These are phyloP conservation scores for Leccinum laetum DNA, from an alignment of 1,284 basidiomycete species.

Conservation along the genomic window DNA sequence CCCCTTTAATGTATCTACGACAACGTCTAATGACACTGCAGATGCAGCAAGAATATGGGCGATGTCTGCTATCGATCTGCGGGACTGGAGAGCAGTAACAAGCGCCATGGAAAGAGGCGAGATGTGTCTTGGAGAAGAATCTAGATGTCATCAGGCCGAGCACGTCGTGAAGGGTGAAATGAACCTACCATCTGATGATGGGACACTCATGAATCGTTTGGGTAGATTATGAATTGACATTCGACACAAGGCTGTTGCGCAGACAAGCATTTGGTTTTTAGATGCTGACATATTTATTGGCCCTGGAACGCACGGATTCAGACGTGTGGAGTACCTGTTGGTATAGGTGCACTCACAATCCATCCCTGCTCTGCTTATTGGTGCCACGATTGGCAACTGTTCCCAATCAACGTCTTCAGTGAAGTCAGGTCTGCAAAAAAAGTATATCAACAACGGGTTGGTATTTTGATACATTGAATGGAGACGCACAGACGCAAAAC, in stretches of 20 bases:
- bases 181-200: constrained; percentile 22
- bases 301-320: constrained; percentile 35
- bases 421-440: constrained; percentile 49
- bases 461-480: neutral
- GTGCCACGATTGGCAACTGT: constrained; percentile 42
- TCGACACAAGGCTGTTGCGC: constrained; percentile 46
- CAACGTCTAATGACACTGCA: constrained; percentile 38
- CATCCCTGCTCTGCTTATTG: constrained; percentile 42
- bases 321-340: neutral
- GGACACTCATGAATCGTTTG: constrained; percentile 21
- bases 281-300: constrained; percentile 51
- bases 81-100: constrained; percentile 44
- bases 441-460: constrained; percentile 4
- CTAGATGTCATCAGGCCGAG: constrained; percentile 17
- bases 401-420: constrained; percentile 53
- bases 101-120: constrained; percentile 37
- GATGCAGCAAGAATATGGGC: constrained; percentile 48
- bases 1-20: constrained; percentile 44
- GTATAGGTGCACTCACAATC: constrained; percentile 40
- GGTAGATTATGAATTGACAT: constrained; percentile 53
- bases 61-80: constrained; percentile 52
- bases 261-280: constrained; percentile 56
- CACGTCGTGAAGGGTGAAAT: neutral
- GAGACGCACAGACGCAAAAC: constrained; percentile 54
- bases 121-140: constrained; percentile 12